These are phyloP conservation scores for Neurospora terricola DNA, from an alignment of 495 filamentous ascomycete species.

Conservation along the genomic window DNA sequence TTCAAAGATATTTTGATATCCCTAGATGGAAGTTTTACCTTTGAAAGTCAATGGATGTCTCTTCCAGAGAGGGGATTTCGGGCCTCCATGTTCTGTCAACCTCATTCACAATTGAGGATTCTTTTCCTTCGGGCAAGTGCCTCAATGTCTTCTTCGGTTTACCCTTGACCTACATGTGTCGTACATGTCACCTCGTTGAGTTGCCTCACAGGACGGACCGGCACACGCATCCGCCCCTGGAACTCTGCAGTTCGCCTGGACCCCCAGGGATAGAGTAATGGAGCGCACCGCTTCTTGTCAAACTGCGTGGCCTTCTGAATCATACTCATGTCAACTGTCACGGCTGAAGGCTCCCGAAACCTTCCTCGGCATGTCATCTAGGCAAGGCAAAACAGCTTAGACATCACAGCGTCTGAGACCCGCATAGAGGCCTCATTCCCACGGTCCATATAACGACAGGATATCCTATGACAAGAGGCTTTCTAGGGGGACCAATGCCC, in stretches of 20 bases:
- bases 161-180: constrained; percentile 18
- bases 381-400: constrained; percentile 7
- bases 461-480: neutral
- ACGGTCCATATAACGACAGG: neutral
- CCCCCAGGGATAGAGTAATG: neutral
- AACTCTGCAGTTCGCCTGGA: neutral
- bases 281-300: neutral
- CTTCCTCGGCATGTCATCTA: constrained; percentile 3
- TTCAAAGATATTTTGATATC: neutral
- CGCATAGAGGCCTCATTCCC: constrained; percentile 6
- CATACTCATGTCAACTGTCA: constrained; percentile 9
- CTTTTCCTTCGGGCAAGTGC: neutral
- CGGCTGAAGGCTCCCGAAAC: constrained; percentile 7
- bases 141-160: neutral
- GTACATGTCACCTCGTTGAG: constrained; percentile 9
- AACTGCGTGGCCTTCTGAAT: constrained; percentile 5
- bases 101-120: neutral
- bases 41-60: neutral
- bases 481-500: neutral
- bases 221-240: constrained; percentile 9
- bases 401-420: constrained; percentile 10
- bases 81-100: neutral
- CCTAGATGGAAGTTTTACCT: neutral
- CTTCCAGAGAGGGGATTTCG: neutral
- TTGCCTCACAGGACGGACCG: constrained; percentile 1